Evolutionary conservation across 1,284 basidiomycete species (phyloP), one percentile per base, ranked within the genome.

Genomic region (Gymnopus androsaceus): DNA sequence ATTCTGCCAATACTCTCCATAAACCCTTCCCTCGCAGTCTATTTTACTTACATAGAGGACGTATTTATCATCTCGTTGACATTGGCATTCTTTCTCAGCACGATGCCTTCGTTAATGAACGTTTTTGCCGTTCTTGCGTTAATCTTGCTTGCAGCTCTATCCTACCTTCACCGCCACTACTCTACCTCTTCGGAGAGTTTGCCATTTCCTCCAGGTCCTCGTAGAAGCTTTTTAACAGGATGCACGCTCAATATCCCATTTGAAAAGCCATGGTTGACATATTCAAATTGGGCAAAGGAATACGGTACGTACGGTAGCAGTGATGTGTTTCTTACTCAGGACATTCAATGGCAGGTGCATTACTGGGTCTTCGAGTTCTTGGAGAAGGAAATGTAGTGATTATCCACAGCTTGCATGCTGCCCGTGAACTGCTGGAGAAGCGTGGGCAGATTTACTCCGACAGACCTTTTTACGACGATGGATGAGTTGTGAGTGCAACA

Each of bases 351-450:
- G 8, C 7, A 34, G n/a, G 21, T 9, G 34, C 34, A 21, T 25
- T 50, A 9, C n/a, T 50, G 21, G 30, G 36, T 25, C 8, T 50
- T 15, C 17, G 14, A 11, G n/a, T 19, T 30, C n/a, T 40, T 25
- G 62, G 60, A n/a, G 54, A 55, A 45, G 31, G 54, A 25, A 48
- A 49, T 38, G 28, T 46, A 5, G 27, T 54, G 9, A 31, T 54
- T 11, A 36, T 54, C 41, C 45, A 46, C 17, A 45, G 41, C 3
- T 36, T 54, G n/a, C 19, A 46, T 9, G 44, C 44, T 36, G 42
- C 52, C 14, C 19, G 31, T 21, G 52, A 54, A 15, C 40, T 54
- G 8, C 33, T 54, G 33, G 52, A 54, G 31, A 45, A 46, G 17
- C 42, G 52, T 4, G 17, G 42, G 25, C 31, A 19, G 8, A 53